Conservation (phyloP, 2,329 filamentous ascomycete genomes). For the Claviceps humidiphila region DNA sequence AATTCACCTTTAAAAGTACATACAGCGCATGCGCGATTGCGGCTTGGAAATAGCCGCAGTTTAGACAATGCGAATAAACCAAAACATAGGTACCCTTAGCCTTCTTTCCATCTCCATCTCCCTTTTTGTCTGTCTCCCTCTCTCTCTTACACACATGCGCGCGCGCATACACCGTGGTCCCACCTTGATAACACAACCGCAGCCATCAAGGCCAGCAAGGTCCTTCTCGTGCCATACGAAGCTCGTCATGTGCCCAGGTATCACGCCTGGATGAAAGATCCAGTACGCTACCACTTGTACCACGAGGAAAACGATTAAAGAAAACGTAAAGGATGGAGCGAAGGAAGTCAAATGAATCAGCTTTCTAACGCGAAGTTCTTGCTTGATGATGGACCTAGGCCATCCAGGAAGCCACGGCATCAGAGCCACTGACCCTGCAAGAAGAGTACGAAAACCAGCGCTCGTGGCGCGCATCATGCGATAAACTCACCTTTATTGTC, state of each 20-base stretch:
- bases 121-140: not conserved
- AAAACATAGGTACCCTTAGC: constrained; percentile 26
- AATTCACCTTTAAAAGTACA: not conserved
- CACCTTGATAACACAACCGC: not conserved
- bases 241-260: constrained; percentile 70
- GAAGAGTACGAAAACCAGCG: constrained; percentile 85
- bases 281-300: constrained; percentile 26
- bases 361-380: no score
- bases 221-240: constrained; percentile 76
- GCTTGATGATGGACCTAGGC: constrained; percentile 28
- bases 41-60: not conserved
- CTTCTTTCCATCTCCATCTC: no score
- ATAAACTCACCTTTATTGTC: constrained; percentile 88
- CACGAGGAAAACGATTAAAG: not conserved
- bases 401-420: constrained; percentile 75
- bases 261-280: constrained; percentile 84
- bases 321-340: not conserved
- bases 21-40: not conserved
- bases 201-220: constrained; percentile 54
- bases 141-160: no score
- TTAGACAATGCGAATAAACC: constrained; percentile 29
- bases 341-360: constrained; percentile 9
- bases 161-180: no score
- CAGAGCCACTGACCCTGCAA: constrained; percentile 63
- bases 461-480: constrained; percentile 68